phyloP scores from a whole-genome alignment of 2,329 filamentous ascomycete genomes.

The Chaetothyriales sp. region DNA sequence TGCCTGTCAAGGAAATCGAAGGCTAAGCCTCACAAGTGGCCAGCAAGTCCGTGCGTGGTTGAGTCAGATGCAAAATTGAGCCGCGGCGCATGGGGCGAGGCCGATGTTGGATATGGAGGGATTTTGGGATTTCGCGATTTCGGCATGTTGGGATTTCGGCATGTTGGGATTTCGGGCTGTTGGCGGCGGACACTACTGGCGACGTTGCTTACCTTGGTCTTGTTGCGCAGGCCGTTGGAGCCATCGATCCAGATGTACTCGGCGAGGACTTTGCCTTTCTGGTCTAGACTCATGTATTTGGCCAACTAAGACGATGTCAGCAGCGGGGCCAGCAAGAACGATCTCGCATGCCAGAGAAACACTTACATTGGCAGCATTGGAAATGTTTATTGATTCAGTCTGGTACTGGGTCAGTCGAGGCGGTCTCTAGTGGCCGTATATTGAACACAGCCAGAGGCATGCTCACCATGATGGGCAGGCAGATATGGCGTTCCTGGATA shows the following conservation, averaged over 20 bases:
- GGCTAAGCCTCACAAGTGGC: not conserved
- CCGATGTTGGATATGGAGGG: no score
- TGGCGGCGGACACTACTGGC: no score
- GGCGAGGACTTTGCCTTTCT: constrained; percentile 77
- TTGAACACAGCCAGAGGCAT: not conserved
- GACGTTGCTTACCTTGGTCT: constrained; percentile 68
- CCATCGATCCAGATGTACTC: constrained; percentile 97
- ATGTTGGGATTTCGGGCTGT: no score
- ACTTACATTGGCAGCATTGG: constrained; percentile 32
- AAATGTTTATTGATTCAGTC: constrained; percentile 32
- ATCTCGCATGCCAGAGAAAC: not conserved
- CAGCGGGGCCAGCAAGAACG: constrained; percentile 9
- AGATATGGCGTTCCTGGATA: not conserved
- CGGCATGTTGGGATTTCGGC: no score
- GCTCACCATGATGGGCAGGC: constrained; percentile 13
- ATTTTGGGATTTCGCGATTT: not conserved
- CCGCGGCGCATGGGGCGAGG: not conserved
- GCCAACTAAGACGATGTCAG: constrained; percentile 49
- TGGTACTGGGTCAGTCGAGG: constrained; percentile 10
- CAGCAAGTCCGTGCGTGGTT: not conserved
- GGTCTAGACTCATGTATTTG: constrained; percentile 84
- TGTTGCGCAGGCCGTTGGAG: constrained; percentile 71
- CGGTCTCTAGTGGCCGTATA: not conserved
- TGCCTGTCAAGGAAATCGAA: not conserved
- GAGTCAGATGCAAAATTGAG: not conserved